Evolutionary conservation across 805 yeast species (phyloP), one percentile per base, ranked within the genome.

Genomic region (Yamadazyma tumulicola): DNA sequence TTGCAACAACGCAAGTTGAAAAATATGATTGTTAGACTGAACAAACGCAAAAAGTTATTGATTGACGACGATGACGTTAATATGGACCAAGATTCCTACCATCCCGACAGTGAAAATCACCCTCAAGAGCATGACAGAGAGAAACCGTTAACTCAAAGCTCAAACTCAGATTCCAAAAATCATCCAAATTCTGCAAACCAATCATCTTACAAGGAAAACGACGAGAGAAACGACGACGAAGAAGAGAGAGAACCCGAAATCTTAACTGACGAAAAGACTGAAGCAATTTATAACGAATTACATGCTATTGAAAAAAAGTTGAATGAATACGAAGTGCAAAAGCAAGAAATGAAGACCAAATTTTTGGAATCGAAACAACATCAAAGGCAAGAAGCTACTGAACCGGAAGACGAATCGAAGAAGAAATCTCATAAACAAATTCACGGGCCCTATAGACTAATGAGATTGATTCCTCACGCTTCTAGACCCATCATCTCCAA

Each of bases 391-490:
- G 45, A 37, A 9, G 26, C 28, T 13, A 26, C 32, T 7, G 37
- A 37, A 12, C 24, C 28, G 15, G 39, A 40, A 22, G 45, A 37
- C 13, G 49, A 51, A 24, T 29, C 27, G 9, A 46, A 53, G 33
- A 63, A 63, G 41, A 67, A 70, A 44, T 47, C 48, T 19, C 72
- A 66, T 47, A 76, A 75, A 46, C 80, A 78, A 42, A 77, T 83
- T 16, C 88, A 83, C 49, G 95, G 95, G 5, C 91, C 93, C 8
- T 85, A 85, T 59, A 68, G 95, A 53, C 63, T 85, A 45, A 76
- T 85, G 81, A 74, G 95, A 59, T 62, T 85, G 32, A 60, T 85
- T 23, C 95, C 95, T 4, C 95, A 85, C 55, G 88, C 91, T 6
- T 67, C 93, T 11, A 72, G 95, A 57, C 93, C 91, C 9, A 65